These are phyloP conservation scores for Gentiana straminea DNA, from an alignment of 257 asterid species.

Conservation along the genomic window DNA sequence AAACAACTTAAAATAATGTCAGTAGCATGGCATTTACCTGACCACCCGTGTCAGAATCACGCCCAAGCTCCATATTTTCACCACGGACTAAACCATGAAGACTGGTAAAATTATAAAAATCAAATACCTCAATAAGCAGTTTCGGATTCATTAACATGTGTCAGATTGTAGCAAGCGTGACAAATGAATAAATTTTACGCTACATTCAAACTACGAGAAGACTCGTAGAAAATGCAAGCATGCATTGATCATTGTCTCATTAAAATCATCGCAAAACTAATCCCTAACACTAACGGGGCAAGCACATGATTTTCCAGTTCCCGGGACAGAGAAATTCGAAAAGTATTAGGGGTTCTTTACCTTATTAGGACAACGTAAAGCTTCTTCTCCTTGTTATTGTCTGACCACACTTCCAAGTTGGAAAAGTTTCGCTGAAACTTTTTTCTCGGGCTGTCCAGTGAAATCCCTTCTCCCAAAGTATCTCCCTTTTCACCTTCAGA, in stretches of 20 bases:
- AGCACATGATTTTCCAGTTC: no score
- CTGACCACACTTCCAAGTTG: conserved; percentile 55
- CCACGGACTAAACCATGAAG: conserved; percentile 84
- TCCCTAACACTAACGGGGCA: no score
- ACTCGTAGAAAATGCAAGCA: no score
- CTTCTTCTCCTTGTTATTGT: conserved; percentile 52
- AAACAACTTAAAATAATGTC: background rate
- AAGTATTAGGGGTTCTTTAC: conserved; percentile 13
- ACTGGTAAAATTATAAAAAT: conserved; percentile 24
- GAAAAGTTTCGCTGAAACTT: conserved; percentile 39
- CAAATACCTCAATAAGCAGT: background rate
- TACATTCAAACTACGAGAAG: no score
- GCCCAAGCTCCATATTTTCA: conserved; percentile 91
- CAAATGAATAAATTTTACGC: no score
- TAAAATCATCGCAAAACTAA: no score
- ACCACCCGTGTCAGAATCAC: conserved; percentile 89
- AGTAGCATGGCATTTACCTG: conserved; percentile 32
- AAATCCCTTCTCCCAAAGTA: conserved; percentile 33
- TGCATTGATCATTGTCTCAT: no score
- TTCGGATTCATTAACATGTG: no score
- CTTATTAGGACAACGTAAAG: conserved; percentile 65
- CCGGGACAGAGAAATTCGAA: no score
- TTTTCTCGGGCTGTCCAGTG: conserved; percentile 44
- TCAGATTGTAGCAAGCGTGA: no score
- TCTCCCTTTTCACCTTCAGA: conserved; percentile 80